Base-by-base conservation (phyloP, 1,284 basidiomycete species). In the Rhizoctonia solani region DNA sequence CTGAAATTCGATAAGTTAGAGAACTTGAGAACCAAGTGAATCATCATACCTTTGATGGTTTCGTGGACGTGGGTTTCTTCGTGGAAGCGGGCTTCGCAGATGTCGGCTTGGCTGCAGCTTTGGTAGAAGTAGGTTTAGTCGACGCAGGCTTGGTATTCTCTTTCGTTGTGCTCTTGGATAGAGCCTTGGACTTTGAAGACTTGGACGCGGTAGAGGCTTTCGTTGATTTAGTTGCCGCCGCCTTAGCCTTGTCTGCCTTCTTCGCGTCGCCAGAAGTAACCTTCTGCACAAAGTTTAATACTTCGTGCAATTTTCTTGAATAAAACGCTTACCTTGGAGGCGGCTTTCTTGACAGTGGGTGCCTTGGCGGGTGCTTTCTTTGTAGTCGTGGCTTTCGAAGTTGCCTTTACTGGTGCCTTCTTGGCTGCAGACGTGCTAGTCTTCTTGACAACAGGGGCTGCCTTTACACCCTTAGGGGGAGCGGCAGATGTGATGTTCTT, bases 401-500 rank as follows among this genome's bases (percentile, higher is more conserved):
- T 30, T 4, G 68, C 52, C 56, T 68, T 67, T 1, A 39, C 30
- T 6, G 65, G 49, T 19, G 37, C 65, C 21, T 58, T 54, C 52
- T 61, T 68, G 23, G 47, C 30, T 2, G 70, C 41, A 50, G 71
- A 68, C 14, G 58, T 61, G 29, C 41, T 68, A 46, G 73, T 71
- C 34, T 75, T 58, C 44, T 77, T 76, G 68, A 76, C 73, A 3
- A 74, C 52, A n/a, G 76, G 71, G 13, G 73, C 73, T 4, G 74
- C 71, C 66, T 79, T 80, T 14, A 72, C 68, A 19, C 1, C 69
- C 47, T 53, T 71, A 5, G 72, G 69, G 42, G 74, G 70, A n/a
- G 71, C 63, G 19, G 68, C 66, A 13, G 69, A 54, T 54, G 58
- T 25, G 44, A 61, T 61, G 46, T 61, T 61, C 58, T 52, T 61